These are phyloP conservation scores for Zanthoxylum bungeanum DNA, from an alignment of 345 rosid species.

Conservation along the genomic window DNA sequence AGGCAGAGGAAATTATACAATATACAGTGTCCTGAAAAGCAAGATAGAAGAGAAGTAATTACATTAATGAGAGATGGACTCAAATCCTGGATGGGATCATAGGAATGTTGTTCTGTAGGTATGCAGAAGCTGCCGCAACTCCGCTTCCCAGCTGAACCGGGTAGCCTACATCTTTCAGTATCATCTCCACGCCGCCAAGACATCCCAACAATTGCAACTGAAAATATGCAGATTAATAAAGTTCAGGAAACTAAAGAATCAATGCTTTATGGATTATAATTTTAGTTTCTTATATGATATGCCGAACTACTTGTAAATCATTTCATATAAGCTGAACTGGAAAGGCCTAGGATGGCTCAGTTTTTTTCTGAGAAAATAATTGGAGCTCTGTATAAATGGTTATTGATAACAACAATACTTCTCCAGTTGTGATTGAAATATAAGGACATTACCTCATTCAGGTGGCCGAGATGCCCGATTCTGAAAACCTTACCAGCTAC, in stretches of 20 bases:
- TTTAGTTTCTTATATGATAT: not conserved
- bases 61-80: constrained; percentile 26
- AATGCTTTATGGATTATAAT: not conserved
- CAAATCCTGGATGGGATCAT: constrained; percentile 79
- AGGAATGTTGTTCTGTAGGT: constrained; percentile 74
- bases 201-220: constrained; percentile 93
- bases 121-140: constrained; percentile 84
- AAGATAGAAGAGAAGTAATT: constrained; percentile 18
- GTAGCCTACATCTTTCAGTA: constrained; percentile 89
- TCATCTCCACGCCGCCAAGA: constrained; percentile 97
- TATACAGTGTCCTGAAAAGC: constrained; percentile 19
- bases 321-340: not conserved
- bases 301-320: not conserved
- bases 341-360: not conserved
- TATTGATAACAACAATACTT: not conserved
- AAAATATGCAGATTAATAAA: not conserved
- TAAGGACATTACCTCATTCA: constrained; percentile 79
- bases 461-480: constrained; percentile 93
- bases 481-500: constrained; percentile 97
- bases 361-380: not conserved
- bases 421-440: too few species aligned
- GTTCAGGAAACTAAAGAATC: not conserved
- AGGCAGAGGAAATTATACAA: constrained; percentile 17
- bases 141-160: constrained; percentile 95
- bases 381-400: not conserved